Base-by-base conservation (phyloP, 495 filamentous ascomycete species). In the Lasiosphaeris hirsuta region DNA sequence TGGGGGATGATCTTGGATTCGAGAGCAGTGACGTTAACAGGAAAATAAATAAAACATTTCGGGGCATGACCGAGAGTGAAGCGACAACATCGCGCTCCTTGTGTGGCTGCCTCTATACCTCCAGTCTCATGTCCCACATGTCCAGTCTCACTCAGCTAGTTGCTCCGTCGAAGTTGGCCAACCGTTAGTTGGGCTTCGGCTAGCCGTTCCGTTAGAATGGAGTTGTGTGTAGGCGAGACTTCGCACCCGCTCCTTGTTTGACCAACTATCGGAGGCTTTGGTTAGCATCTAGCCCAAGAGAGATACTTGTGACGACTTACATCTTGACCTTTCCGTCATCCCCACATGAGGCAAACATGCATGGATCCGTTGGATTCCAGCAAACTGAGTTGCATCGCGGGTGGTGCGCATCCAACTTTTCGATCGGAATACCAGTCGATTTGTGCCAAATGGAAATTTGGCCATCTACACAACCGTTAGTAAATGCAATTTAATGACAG, bases 341-440 rank as follows among this genome's bases (percentile, higher is more conserved):
- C 4, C 94, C 93, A 57, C 89, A 92, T 10, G 90, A 90, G 7
- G 92, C 94, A 71, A 96, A 96, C 80, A 96, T 86, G 58, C 81
- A 81, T 4, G 90, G 86, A 68, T 96, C 80, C 3, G 74, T 76
- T 1, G 92, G 91, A 62, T 92, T 95, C 94, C 94, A 98, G 7
- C 88, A 81, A 36, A 96, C 88, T n/a, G 90, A 81, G 71, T 96
- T 98, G 52, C 95, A 93, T 10, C 90, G 87, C 7, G 81, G 77
- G 0, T 69, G 70, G 61, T 97, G 93, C 0, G 86, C 92, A 11
- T 86, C 82, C 14, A 96, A 74, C 35, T 79, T 85, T 63, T 90
- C 88, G 7, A 98, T 84, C 4, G 88, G 77, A 2, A 76, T 76
- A 3, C 88, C 90, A 34, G 86, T 92, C 41, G 86, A 80, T 69